Base-by-base conservation (phyloP, 306 rosid species). In the Medicago lupulina region DNA sequence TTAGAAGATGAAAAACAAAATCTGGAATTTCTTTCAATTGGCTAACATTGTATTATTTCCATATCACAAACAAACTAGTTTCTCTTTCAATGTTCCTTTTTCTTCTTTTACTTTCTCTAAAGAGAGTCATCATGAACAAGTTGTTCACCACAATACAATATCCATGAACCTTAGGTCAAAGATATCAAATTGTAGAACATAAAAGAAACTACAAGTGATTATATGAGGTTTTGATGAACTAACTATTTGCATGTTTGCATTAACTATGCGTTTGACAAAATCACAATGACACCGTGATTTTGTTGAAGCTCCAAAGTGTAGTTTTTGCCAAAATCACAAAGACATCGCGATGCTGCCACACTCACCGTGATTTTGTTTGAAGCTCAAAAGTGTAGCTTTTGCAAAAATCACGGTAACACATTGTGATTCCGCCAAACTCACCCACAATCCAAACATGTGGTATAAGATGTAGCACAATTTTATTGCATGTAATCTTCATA, bases 401-500 rank as follows among this genome's bases (percentile, higher is more conserved):
- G 14, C 9, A 13, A 55, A 55, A 55, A 55, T 58, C 63, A 58
- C 0, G 6, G 18, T 8, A 15, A 13, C 9, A 17, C 31, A 61
- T 8, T 15, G 41, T 14, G 67, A 61, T 28, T 61, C 12, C 0
- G 66, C 18, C 18, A 60, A 60, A 31, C 41, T 28, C 41, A 28
- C 41, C 8, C 6, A 61, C 67, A 61, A 61, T 61, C 67, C 12
- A 31, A 8, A 61, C 43, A 15, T 31, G 67, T 43, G 34, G 3
- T 31, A 6, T 74, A 84, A 43, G 74, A 76, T 68, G 46, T 54
- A 66, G 80, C 47, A 54, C 41, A 5, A 51, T 67, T 87, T 91
- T 87, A 94, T 70, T 87, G 94, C 66, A 85, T 85, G 70, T 83
- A 92, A 78, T 95, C 97, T 70, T 95, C 97, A 19, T 90, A 87